phyloP scores from a whole-genome alignment of 768 basidiomycete species.

The Chalciporus pseudorubinellus region DNA sequence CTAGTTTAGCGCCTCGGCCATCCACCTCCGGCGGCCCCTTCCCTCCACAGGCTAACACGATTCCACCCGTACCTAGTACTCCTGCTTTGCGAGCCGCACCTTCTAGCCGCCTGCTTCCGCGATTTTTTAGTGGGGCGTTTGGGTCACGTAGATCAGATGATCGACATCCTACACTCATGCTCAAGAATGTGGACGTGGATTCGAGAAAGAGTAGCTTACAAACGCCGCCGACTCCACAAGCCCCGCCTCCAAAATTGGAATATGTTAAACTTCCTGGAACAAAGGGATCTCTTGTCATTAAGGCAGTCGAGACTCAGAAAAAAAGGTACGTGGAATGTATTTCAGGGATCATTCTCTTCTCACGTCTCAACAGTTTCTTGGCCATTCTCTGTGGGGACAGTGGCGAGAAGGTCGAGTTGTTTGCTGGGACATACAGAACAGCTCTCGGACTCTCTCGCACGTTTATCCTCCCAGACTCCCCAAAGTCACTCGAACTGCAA shows the following conservation, averaged over 20 bases:
- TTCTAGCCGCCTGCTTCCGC: slow-evolving; percentile 67
- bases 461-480: slow-evolving; percentile 90
- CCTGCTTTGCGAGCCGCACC: slow-evolving; percentile 34
- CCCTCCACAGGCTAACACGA: slow-evolving; percentile 20
- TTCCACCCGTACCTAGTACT: slow-evolving; percentile 24
- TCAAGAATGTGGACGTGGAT: slow-evolving; percentile 44
- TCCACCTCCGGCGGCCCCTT: slow-evolving; percentile 34
- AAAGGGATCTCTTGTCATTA: slow-evolving; percentile 78
- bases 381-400: slow-evolving; percentile 91
- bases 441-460: slow-evolving; percentile 89
- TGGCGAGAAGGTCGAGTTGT: slow-evolving; percentile 91
- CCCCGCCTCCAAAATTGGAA: slow-evolving; percentile 81
- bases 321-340: slow-evolving; percentile 57
- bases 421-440: slow-evolving; percentile 88
- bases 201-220: slow-evolving; percentile 32
- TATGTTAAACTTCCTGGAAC: slow-evolving; percentile 92
- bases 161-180: slow-evolving; percentile 34
- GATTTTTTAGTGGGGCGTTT: slow-evolving; percentile 67
- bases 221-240: slow-evolving; percentile 41
- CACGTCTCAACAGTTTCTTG: slow-evolving; percentile 59
- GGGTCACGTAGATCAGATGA: slow-evolving; percentile 59
- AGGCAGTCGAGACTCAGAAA: slow-evolving; percentile 85
- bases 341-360: neutral
- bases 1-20: slow-evolving; percentile 26
- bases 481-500: slow-evolving; percentile 81